Percentiles rank a stretch among this genome's conserved stretches.
Evolutionary conservation across 305 asterid genomes (phyloP).

Genomic region (Plantago rigida): DNA sequence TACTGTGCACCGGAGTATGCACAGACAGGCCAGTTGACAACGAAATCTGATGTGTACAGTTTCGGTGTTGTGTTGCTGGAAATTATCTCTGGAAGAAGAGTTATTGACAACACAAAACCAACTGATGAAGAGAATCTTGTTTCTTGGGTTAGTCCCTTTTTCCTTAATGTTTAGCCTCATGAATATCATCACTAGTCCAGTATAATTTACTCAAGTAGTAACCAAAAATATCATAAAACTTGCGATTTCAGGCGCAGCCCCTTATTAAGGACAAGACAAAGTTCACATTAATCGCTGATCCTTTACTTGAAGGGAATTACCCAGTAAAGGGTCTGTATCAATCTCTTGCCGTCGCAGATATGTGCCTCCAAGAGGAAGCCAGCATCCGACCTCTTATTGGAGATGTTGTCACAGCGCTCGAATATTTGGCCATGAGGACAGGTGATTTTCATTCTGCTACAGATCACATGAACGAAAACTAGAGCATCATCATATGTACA

Average conservation of each 20-base stretch:
- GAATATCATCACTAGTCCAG: too few species aligned
- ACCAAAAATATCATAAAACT: too few species aligned
- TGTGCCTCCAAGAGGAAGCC: constrained; percentile 91
- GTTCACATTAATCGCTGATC: constrained; percentile 53
- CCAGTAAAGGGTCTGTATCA: constrained; percentile 58
- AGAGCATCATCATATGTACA: neutral
- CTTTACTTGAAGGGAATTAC: constrained; percentile 55
- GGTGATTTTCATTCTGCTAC: constrained; percentile 27
- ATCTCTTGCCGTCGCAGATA: constrained; percentile 71
- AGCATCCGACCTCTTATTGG: constrained; percentile 68
- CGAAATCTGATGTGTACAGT: constrained; percentile 73
- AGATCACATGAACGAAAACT: constrained; percentile 16
- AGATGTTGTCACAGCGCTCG: constrained; percentile 85
- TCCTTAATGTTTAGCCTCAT: neutral
- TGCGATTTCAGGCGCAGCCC: constrained; percentile 58
- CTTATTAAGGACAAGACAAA: constrained; percentile 55
- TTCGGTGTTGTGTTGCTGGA: constrained; percentile 81
- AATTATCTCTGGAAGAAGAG: constrained; percentile 77
- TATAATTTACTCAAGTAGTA: too few species aligned
- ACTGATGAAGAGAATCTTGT: constrained; percentile 69
- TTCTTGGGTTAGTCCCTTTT: constrained; percentile 54
- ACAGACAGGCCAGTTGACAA: constrained; percentile 57
- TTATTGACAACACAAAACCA: constrained; percentile 57
- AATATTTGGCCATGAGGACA: constrained; percentile 42
- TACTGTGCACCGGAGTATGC: constrained; percentile 90